Percentiles rank a stretch among this genome's conserved stretches.
phyloP scores from a whole-genome alignment of 805 yeast genomes.

The Barnettozyma pratensis region DNA sequence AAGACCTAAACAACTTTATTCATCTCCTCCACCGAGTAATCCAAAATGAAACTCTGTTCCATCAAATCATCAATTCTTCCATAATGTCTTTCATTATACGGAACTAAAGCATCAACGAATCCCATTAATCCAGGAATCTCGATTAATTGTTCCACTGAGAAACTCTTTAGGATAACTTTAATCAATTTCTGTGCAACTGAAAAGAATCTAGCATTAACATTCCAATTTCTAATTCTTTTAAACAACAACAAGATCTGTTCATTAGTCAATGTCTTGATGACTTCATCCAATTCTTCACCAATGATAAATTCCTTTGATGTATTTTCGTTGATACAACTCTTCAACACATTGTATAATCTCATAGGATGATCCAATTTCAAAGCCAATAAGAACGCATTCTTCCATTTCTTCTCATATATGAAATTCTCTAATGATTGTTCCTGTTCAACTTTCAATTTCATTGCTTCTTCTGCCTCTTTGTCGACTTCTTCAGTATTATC shows the following conservation, averaged over 20 bases:
- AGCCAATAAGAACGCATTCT: constrained; percentile 81
- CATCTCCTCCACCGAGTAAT: constrained; percentile 80
- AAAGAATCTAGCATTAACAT: constrained; percentile 78
- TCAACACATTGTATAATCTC: constrained; percentile 75
- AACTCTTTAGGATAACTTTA: constrained; percentile 53
- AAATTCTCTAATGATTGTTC: constrained; percentile 83
- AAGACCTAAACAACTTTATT: constrained; percentile 28
- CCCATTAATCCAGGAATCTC: constrained; percentile 64
- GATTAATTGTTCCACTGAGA: constrained; percentile 50
- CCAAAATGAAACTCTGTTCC: constrained; percentile 82
- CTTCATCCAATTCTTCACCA: constrained; percentile 53
- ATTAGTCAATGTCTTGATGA: constrained; percentile 50
- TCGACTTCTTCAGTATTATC: constrained; percentile 78
- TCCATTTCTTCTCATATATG: constrained; percentile 73
- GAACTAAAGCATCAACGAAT: constrained; percentile 69
- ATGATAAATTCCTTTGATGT: constrained; percentile 27
- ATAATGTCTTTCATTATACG: constrained; percentile 86
- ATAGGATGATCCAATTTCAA: constrained; percentile 85
- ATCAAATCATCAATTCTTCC: constrained; percentile 69
- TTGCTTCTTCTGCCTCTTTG: constrained; percentile 43
- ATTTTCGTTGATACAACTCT: constrained; percentile 45
- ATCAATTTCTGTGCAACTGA: constrained; percentile 76
- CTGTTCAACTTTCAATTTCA: constrained; percentile 63
- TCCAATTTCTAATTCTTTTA: constrained; percentile 89
- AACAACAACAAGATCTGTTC: constrained; percentile 59